Conservation (phyloP, 2,329 filamentous ascomycete species). For the Epichloe sylvatica region DNA sequence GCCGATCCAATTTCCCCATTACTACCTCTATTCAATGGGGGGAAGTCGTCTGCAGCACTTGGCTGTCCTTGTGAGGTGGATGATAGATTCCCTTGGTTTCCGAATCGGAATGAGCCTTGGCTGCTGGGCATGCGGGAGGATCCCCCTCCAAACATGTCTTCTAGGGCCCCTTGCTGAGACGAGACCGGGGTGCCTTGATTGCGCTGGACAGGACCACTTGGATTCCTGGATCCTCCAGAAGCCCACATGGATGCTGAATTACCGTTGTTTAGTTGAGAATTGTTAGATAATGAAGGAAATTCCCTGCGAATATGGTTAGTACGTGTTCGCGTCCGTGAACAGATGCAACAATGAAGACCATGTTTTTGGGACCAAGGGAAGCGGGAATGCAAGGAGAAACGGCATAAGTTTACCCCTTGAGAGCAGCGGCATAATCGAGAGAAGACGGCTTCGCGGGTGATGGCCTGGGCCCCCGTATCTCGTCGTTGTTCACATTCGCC, state of each 20-base stretch:
- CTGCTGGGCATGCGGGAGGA: conserved; percentile 24
- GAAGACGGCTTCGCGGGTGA: conserved; percentile 1
- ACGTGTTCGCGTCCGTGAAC: background rate
- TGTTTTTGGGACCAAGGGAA: background rate
- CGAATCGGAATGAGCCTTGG: conserved; percentile 42
- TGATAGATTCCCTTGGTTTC: conserved; percentile 29
- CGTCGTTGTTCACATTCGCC: conserved; percentile 6
- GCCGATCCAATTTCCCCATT: conserved; percentile 47
- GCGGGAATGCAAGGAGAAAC: background rate
- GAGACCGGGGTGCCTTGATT: conserved; percentile 36
- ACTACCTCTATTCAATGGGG: conserved; percentile 40
- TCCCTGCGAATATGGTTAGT: conserved; percentile 29
- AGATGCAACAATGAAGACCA: background rate
- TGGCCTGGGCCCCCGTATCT: conserved; percentile 7
- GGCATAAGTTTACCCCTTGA: conserved; percentile 16
- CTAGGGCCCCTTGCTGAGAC: conserved; percentile 37
- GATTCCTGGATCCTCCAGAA: conserved; percentile 32
- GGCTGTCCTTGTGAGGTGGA: conserved; percentile 34
- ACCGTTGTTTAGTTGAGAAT: conserved; percentile 36
- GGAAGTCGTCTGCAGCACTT: conserved; percentile 44
- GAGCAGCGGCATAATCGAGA: conserved; percentile 17
- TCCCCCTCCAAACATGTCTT: conserved; percentile 29
- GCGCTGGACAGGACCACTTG: conserved; percentile 35
- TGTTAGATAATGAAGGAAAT: conserved; percentile 52
- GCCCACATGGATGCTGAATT: conserved; percentile 42